A percentile compares a stretch with the other conserved stretches of the same genome.
phyloP scores from a whole-genome alignment of 345 rosid species.

The Eucalyptus globulus region DNA sequence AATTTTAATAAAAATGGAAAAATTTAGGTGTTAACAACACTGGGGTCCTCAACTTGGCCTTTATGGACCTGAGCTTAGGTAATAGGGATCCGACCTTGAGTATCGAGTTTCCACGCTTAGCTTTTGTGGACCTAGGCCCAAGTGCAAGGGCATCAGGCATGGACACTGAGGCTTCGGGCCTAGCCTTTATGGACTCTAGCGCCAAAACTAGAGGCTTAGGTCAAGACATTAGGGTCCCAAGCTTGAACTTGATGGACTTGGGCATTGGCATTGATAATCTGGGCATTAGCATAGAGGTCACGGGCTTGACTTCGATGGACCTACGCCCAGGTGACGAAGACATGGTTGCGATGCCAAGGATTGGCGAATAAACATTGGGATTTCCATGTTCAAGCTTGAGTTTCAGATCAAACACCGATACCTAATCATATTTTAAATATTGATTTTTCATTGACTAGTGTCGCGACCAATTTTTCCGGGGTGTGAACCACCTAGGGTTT shows the following conservation, averaged over 20 bases:
- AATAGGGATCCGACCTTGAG: neutral
- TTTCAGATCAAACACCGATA: accelerated
- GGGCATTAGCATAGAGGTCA: neutral
- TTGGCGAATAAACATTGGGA: neutral
- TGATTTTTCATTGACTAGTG: neutral
- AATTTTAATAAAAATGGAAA: accelerated
- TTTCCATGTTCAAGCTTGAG: neutral
- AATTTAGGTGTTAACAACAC: no score
- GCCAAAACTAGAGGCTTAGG: neutral
- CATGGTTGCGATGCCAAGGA: neutral
- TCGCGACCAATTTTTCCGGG: no score
- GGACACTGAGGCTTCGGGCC: neutral
- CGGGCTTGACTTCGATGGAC: neutral
- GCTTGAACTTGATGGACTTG: neutral
- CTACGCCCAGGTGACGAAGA: accelerated
- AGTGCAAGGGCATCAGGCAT: accelerated
- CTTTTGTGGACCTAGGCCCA: neutral
- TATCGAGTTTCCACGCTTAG: accelerated
- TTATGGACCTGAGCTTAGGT: neutral
- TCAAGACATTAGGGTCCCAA: neutral
- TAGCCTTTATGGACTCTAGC: neutral
- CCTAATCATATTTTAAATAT: neutral
- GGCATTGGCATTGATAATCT: neutral
- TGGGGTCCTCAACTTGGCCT: neutral
- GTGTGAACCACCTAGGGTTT: no score